Conservation (phyloP, 2,329 filamentous ascomycete species). For the Aspergillus sp. region DNA sequence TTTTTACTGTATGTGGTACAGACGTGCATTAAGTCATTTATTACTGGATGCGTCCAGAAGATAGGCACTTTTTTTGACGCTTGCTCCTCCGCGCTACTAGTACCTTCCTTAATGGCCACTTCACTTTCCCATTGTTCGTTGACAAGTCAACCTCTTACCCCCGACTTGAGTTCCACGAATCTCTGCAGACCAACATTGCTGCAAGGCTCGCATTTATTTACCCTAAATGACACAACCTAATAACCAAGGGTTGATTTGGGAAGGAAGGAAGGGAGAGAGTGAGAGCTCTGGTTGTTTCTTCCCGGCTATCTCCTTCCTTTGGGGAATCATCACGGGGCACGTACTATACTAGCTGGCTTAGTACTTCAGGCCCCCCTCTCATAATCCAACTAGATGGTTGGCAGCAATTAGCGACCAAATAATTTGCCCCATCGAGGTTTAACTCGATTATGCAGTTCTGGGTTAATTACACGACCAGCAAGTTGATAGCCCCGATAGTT, state of each 20-base stretch:
- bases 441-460: background rate
- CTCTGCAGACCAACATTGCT: too few relatives aligned
- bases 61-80: background rate
- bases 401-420: background rate
- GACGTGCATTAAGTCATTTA: too few relatives aligned
- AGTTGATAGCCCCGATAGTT: background rate
- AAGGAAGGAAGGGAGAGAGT: too few relatives aligned
- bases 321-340: background rate
- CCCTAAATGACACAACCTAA: too few relatives aligned
- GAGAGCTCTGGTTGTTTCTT: background rate
- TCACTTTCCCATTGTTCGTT: too few relatives aligned
- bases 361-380: background rate
- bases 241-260: too few relatives aligned
- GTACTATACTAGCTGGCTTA: background rate
- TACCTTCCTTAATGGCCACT: background rate
- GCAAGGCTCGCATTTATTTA: too few relatives aligned
- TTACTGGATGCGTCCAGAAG: background rate
- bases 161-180: too few relatives aligned
- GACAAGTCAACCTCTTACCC: too few relatives aligned
- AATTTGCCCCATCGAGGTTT: background rate
- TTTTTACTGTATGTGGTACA: background rate
- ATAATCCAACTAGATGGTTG: background rate
- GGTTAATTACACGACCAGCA: background rate
- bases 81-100: background rate
- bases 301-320: background rate